A percentile compares a stretch with the other conserved stretches of the same genome.
Evolutionary conservation across 169 alveolate genomes (phyloP).

Genomic region (Plasmodium fragile): DNA sequence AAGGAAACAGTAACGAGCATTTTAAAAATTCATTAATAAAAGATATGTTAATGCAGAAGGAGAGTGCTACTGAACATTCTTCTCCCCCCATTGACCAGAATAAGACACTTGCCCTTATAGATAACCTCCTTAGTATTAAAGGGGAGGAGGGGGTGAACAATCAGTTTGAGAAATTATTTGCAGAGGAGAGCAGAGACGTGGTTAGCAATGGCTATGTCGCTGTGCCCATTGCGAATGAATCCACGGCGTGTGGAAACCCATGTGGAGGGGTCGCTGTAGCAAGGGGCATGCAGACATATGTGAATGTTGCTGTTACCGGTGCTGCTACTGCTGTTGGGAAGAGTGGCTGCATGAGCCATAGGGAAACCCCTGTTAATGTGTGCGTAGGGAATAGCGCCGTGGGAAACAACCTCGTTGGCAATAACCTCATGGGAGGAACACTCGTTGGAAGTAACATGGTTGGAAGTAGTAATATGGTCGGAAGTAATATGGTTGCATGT

Average conservation of each 20-base stretch:
- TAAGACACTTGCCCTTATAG: constrained; percentile 7
- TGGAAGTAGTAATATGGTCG: neutral
- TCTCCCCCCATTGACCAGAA: constrained; percentile 19
- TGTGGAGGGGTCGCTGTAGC: neutral
- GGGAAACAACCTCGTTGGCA: neutral
- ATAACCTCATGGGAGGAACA: neutral
- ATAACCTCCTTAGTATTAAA: constrained; percentile 25
- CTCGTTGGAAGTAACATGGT: neutral
- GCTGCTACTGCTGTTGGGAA: neutral
- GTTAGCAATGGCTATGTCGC: neutral
- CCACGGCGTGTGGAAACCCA: neutral
- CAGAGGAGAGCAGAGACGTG: neutral
- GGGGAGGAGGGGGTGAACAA: constrained; percentile 12
- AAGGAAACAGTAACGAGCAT: constrained; percentile 6
- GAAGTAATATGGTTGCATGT: neutral
- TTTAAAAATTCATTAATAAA: constrained; percentile 25
- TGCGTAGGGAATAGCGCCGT: neutral
- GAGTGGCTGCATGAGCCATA: neutral
- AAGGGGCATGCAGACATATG: neutral
- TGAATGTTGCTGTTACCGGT: neutral
- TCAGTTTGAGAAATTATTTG: neutral
- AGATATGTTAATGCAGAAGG: constrained; percentile 13
- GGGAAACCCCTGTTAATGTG: neutral
- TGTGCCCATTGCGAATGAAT: neutral
- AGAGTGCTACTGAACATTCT: neutral